phyloP scores from a whole-genome alignment of 192 early-diverging fungal species.

The Entomortierella chlamydospora region DNA sequence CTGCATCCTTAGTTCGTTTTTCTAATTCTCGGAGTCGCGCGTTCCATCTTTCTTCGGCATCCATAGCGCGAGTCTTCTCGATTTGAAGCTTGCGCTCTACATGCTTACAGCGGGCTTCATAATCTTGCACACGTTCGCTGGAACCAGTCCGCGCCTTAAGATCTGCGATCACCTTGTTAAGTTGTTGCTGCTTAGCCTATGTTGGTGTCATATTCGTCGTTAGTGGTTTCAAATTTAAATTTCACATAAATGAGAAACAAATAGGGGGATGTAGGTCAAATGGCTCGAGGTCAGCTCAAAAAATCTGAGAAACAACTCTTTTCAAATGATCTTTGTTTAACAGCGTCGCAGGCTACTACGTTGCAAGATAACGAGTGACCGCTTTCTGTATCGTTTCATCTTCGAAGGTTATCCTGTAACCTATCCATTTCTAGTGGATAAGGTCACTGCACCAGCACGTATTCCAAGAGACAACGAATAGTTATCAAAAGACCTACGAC shows the following conservation, averaged over 20 bases:
- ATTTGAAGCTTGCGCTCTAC: constrained; percentile 37
- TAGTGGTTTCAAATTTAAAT: no score
- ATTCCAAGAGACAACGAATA: background rate
- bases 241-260: no score
- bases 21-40: constrained; percentile 49
- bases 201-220: background rate
- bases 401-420: constrained; percentile 53
- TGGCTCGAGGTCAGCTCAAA: constrained; percentile 53
- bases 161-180: constrained; percentile 22
- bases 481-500: background rate
- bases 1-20: constrained; percentile 40
- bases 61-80: constrained; percentile 37
- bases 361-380: background rate
- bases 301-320: constrained; percentile 52
- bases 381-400: background rate
- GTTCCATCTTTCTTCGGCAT: constrained; percentile 53
- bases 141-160: constrained; percentile 22
- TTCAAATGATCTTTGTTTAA: constrained; percentile 43
- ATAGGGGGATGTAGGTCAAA: constrained; percentile 35
- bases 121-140: constrained; percentile 31
- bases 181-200: constrained; percentile 23
- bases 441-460: constrained; percentile 34
- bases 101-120: constrained; percentile 48
- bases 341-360: background rate
- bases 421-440: constrained; percentile 48